Evolutionary conservation across 1,139 yeast genomes (phyloP).

Genomic region (Wickerhamomyces sp.): DNA sequence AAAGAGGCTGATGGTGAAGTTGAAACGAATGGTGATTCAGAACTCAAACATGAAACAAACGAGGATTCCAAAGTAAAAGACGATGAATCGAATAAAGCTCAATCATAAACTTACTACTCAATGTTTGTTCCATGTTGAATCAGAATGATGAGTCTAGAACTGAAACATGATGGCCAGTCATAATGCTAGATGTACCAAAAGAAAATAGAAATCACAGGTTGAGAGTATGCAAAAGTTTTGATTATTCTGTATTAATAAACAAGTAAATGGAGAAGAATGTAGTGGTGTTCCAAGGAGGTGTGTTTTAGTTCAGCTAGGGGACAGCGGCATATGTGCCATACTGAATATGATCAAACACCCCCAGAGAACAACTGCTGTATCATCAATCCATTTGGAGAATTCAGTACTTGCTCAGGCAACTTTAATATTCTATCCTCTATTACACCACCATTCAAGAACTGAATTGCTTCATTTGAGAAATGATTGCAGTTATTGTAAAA

Average conservation of each 20-base stretch:
- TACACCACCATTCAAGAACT: constrained; percentile 54
- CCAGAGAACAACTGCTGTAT: constrained; percentile 32
- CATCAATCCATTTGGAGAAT: constrained; percentile 57
- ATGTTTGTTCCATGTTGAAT: no score
- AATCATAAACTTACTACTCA: no score
- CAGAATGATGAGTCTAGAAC: no score
- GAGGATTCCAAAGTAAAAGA: no score
- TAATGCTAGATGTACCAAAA: no score
- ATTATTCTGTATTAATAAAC: neutral
- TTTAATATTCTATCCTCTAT: constrained; percentile 44
- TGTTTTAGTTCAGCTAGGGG: no score
- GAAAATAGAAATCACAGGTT: neutral
- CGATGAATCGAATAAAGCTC: no score
- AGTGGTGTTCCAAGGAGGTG: neutral
- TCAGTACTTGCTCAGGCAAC: constrained; percentile 53
- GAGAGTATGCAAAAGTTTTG: neutral
- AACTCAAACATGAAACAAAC: neutral
- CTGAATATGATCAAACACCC: neutral
- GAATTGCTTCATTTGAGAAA: constrained; percentile 52
- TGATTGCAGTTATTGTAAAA: constrained; percentile 69
- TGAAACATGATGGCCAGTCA: no score
- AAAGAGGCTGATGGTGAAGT: neutral
- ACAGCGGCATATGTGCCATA: no score
- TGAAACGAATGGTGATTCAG: neutral
- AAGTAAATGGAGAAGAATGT: neutral